Base-by-base conservation (phyloP, 495 filamentous ascomycete species). In the Penicillium turbatum region DNA sequence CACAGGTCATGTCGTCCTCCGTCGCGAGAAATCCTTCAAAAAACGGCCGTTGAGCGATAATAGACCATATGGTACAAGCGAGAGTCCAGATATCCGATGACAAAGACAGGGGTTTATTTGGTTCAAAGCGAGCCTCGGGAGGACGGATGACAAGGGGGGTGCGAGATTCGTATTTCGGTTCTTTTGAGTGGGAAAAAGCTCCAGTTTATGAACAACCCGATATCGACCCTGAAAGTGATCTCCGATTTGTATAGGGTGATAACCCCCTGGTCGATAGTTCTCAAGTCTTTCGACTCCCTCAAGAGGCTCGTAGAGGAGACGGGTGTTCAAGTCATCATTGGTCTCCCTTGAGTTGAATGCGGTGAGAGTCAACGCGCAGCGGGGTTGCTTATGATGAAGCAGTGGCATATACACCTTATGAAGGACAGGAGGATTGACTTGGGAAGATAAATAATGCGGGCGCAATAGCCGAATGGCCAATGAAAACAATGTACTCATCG, bases 191-290 rank as follows among this genome's bases (percentile, higher is more conserved):
- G 17, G 47, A 54, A 56, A 72, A 76, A 2, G 72, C 61, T 75
- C 71, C 0, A 72, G 64, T 40, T 73, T 72, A 41, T 70, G 62
- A 44, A 69, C 53, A 13, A 71, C 56, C 29, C 56, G 59, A 60
- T 72, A 72, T 42, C 70, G 67, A 57, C 51, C 32, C 35, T 72
- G 56, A 53, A 72, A 62, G 2, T 58, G 48, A 60, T 72, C 67
- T 15, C 66, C 66, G 48, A 74, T 68, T 55, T 49, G 15, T 8
- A 74, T 38, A 12, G 64, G 62, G 48, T 68, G 70, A 53, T 69
- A 72, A 32, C 67, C 69, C 12, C 69, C 68, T 35, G 52, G 57
- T 48, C 51, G 54, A 55, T 67, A 67, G 42, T 61, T 53, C 53
- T 72, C 59, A 36, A 71, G 42, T 60, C 48, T 53, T 48, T 69